Percentiles rank a stretch among this genome's conserved stretches.
Evolutionary conservation across 257 asterid species (phyloP).

Genomic region (Nicotiana tabacum): DNA sequence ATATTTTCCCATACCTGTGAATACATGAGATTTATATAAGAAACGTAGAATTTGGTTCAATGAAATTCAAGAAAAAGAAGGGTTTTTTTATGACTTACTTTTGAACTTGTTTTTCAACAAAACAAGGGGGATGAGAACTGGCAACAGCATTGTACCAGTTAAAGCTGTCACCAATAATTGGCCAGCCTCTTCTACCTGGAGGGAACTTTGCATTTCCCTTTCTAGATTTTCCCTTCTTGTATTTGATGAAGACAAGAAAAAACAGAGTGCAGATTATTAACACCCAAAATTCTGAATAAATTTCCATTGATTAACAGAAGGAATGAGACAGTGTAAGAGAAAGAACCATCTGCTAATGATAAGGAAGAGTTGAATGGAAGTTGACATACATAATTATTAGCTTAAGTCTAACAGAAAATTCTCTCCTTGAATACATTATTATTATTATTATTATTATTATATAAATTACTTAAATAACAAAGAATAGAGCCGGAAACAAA

Average conservation of each 20-base stretch:
- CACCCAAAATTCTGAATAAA: neutral
- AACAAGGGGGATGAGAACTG: constrained; percentile 76
- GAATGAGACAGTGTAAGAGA: neutral
- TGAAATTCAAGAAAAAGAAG: neutral
- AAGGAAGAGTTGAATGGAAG: constrained; percentile 10
- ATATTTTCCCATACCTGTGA: constrained; percentile 69
- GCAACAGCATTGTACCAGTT: constrained; percentile 85
- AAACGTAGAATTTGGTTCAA: neutral
- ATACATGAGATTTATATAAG: neutral
- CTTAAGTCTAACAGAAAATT: constrained; percentile 1
- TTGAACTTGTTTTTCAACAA: constrained; percentile 65
- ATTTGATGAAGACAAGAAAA: constrained; percentile 1
- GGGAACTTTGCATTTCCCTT: constrained; percentile 37
- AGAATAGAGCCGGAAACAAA: neutral
- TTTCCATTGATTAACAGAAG: neutral
- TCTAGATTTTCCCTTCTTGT: neutral
- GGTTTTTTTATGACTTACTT: constrained; percentile 28
- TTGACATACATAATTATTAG: constrained; percentile 25
- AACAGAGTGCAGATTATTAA: constrained; percentile 11
- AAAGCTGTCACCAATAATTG: constrained; percentile 66
- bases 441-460: neutral
- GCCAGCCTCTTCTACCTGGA: constrained; percentile 86
- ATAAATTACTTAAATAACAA: neutral
- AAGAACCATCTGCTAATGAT: neutral
- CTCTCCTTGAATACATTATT: neutral